These are phyloP conservation scores for Sclerotinia subarctica DNA, from an alignment of 2,329 filamentous ascomycete species.

Conservation along the genomic window DNA sequence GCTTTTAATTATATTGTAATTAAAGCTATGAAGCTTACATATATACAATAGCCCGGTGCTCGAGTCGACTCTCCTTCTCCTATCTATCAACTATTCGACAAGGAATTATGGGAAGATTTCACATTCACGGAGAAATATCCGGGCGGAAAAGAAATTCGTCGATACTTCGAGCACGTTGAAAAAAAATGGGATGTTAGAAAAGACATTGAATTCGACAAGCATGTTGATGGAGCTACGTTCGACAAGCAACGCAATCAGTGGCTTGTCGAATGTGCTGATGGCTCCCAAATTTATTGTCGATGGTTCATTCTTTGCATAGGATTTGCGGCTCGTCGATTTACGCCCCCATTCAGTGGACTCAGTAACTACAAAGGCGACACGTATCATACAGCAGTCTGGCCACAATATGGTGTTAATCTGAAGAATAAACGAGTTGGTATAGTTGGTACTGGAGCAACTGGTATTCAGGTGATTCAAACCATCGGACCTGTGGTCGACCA, in stretches of 20 bases:
- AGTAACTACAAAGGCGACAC: constrained; percentile 32
- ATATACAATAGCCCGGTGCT: constrained; percentile 43
- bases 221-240: constrained; percentile 43
- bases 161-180: constrained; percentile 60
- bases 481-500: constrained; percentile 40
- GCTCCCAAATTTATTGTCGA: constrained; percentile 29
- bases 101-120: constrained; percentile 50
- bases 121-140: constrained; percentile 55
- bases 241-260: constrained; percentile 40
- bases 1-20: not conserved
- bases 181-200: constrained; percentile 54
- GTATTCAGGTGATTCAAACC: constrained; percentile 28
- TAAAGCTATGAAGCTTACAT: constrained; percentile 14
- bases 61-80: constrained; percentile 44
- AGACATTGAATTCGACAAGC: constrained; percentile 38
- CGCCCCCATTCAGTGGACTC: constrained; percentile 31
- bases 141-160: constrained; percentile 49
- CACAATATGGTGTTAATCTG: constrained; percentile 44
- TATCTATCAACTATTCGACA: constrained; percentile 46
- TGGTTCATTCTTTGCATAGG: constrained; percentile 34
- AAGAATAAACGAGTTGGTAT: constrained; percentile 29
- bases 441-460: constrained; percentile 31
- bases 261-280: constrained; percentile 43
- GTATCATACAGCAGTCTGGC: constrained; percentile 31
- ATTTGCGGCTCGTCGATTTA: constrained; percentile 31